Conservation (phyloP, 2,329 filamentous ascomycete species). For the Xylaria sp. region DNA sequence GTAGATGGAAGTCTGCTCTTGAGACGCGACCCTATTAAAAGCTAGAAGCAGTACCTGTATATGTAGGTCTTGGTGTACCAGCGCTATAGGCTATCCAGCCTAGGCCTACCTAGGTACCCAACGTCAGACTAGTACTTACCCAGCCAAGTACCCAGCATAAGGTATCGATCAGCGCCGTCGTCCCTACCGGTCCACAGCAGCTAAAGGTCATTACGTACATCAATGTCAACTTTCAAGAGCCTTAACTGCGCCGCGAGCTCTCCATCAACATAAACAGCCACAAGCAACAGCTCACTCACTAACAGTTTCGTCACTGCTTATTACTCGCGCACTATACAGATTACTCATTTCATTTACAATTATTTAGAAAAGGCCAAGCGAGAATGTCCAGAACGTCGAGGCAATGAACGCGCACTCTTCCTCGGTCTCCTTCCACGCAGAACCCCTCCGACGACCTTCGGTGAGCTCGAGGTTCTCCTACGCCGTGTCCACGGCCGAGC, state of each 20-base stretch:
- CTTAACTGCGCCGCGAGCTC: background rate
- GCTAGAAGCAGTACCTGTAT: slow-evolving; percentile 24
- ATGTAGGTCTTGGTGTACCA: background rate
- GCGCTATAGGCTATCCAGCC: background rate
- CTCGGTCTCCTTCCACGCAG: slow-evolving; percentile 62
- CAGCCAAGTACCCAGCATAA: no score
- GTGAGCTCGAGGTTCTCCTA: slow-evolving; percentile 74
- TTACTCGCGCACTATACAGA: background rate
- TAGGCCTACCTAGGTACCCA: background rate
- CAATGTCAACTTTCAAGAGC: background rate
- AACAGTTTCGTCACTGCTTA: background rate
- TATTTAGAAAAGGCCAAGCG: slow-evolving; percentile 6
- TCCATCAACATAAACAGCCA: background rate
- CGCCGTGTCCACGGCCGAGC: slow-evolving; percentile 72
- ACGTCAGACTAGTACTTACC: no score
- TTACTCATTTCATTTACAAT: background rate
- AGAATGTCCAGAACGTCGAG: slow-evolving; percentile 55
- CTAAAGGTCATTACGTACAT: slow-evolving; percentile 22
- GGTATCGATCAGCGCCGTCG: no score
- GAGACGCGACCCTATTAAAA: slow-evolving; percentile 47
- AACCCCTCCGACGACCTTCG: slow-evolving; percentile 62
- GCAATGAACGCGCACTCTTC: slow-evolving; percentile 59
- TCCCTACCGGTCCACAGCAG: background rate
- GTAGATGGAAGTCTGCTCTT: slow-evolving; percentile 25
- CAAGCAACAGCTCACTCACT: background rate